Evolutionary conservation across 768 basidiomycete species (phyloP).

Genomic region (Coprinopsis marcescibilis): DNA sequence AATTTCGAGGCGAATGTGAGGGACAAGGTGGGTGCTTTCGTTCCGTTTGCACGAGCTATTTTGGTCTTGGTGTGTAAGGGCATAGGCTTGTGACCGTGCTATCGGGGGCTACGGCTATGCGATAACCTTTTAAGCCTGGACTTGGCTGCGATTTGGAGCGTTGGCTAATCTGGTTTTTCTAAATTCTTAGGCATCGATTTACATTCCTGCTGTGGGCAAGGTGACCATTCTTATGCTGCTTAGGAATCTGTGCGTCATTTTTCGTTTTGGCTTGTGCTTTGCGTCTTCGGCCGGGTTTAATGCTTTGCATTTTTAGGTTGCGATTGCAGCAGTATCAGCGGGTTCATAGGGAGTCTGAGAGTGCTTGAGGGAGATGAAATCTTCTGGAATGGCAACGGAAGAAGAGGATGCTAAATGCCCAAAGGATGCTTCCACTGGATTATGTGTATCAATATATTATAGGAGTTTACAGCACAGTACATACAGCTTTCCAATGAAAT

Average conservation of each 20-base stretch:
- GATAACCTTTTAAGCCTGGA: too few relatives aligned
- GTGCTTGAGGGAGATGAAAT: not conserved
- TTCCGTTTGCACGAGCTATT: constrained; percentile 14
- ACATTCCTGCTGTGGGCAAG: constrained; percentile 95
- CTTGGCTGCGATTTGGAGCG: not conserved
- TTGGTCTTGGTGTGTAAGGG: too few relatives aligned
- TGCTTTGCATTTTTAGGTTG: constrained; percentile 30
- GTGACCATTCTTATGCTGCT: constrained; percentile 98
- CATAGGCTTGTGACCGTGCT: too few relatives aligned
- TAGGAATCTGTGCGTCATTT: constrained; percentile 72
- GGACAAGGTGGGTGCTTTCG: constrained; percentile 46
- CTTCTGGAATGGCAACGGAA: not conserved
- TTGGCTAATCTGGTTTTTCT: not conserved
- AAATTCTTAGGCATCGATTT: constrained; percentile 83
- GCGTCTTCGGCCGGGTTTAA: constrained; percentile 1
- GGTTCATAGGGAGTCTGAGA: constrained; percentile 14
- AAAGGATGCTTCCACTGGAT: not conserved
- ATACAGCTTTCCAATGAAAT: too few relatives aligned
- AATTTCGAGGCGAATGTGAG: constrained; percentile 93
- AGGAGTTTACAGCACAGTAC: too few relatives aligned
- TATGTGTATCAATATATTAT: too few relatives aligned
- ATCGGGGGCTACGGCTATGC: too few relatives aligned
- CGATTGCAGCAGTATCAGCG: constrained; percentile 51
- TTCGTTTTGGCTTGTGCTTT: constrained; percentile 2
- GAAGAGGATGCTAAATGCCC: not conserved